Evolutionary conservation across 108 stramenopile genomes (phyloP).

Genomic region (Skeletonema costatum): DNA sequence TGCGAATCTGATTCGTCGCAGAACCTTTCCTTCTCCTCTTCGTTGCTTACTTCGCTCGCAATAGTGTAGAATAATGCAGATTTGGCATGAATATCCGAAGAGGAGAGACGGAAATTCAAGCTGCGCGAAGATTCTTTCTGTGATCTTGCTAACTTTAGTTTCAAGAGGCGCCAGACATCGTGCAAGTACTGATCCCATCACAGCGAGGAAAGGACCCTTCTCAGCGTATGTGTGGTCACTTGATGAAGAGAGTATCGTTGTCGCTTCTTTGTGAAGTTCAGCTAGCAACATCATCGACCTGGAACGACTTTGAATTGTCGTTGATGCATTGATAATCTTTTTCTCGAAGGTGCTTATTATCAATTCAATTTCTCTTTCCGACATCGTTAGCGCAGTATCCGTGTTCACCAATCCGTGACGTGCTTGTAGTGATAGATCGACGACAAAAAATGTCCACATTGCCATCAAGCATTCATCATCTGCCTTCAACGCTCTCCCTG

Average conservation of each 20-base stretch:
- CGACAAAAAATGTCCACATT: conserved; percentile 1
- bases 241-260: conserved; percentile 22
- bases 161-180: conserved; percentile 40
- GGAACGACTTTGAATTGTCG: conserved; percentile 23
- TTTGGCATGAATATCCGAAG: conserved; percentile 33
- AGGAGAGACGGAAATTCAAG: conserved; percentile 23
- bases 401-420: background rate
- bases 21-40: conserved; percentile 6
- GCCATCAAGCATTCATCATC: background rate
- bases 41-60: conserved; percentile 10
- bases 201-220: conserved; percentile 1
- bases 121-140: conserved; percentile 12
- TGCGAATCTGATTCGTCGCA: conserved; percentile 8
- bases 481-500: background rate
- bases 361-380: background rate
- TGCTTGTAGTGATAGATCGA: background rate
- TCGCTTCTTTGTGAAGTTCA: conserved; percentile 35
- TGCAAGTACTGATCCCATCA: conserved; percentile 28
- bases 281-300: conserved; percentile 26
- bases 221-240: background rate
- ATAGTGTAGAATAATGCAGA: conserved; percentile 27
- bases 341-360: background rate
- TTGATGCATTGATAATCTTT: conserved; percentile 6
- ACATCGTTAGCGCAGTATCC: background rate
- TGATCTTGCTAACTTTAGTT: conserved; percentile 3